Conservation (phyloP, 2,329 filamentous ascomycete species). For the Escovopsis sp. region DNA sequence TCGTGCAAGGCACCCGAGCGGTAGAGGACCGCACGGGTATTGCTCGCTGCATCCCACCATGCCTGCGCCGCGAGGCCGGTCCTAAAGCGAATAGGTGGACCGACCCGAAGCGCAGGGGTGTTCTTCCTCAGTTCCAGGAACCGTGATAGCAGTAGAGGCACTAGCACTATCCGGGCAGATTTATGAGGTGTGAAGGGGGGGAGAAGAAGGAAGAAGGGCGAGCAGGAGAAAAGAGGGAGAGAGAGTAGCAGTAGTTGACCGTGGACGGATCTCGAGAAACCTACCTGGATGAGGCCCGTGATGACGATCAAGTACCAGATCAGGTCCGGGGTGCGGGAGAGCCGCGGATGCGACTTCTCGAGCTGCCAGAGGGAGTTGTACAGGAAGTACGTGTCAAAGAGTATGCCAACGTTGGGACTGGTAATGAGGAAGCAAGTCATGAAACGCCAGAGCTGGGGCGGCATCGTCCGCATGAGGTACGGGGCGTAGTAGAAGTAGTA, state of each 20-base stretch:
- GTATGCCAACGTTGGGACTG: constrained; percentile 27
- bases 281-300: constrained; percentile 59
- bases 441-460: constrained; percentile 28
- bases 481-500: constrained; percentile 37
- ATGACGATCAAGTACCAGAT: constrained; percentile 69
- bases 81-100: constrained; percentile 55
- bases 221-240: no score
- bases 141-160: constrained; percentile 56
- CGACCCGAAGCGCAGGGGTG: constrained; percentile 47
- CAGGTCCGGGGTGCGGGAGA: constrained; percentile 61
- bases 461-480: constrained; percentile 34
- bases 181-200: constrained; percentile 32
- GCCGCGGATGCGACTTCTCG: constrained; percentile 56
- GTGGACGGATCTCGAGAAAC: no score
- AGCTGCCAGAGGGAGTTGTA: constrained; percentile 64
- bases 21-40: constrained; percentile 49
- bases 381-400: constrained; percentile 62
- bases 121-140: constrained; percentile 78
- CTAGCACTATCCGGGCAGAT: constrained; percentile 65
- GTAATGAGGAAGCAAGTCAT: constrained; percentile 28
- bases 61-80: constrained; percentile 49
- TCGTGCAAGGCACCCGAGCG: constrained; percentile 42
- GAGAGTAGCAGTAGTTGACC: no score
- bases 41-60: constrained; percentile 62
- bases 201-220: constrained; percentile 4